Evolutionary conservation across 2,329 filamentous ascomycete species (phyloP).

Genomic region (Alternaria ventricosa): DNA sequence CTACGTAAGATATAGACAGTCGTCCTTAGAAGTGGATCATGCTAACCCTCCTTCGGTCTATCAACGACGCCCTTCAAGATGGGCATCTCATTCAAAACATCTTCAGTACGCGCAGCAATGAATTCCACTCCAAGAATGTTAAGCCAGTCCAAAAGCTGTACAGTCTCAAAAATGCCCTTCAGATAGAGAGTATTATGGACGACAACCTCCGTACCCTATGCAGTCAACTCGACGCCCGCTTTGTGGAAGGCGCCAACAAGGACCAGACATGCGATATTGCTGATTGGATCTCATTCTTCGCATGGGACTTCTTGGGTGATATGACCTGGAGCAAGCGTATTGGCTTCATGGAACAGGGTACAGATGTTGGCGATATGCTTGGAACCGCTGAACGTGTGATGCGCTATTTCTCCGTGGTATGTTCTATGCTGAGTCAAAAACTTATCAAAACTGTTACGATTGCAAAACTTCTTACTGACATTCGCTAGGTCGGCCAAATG

Average conservation of each 20-base stretch:
- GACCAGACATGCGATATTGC: conserved; percentile 40
- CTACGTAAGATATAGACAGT: conserved; percentile 21
- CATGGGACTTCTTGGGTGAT: conserved; percentile 47
- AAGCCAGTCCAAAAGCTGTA: conserved; percentile 42
- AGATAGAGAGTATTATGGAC: conserved; percentile 39
- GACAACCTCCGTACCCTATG: conserved; percentile 30
- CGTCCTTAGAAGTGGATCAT: not conserved
- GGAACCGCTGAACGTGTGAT: conserved; percentile 46
- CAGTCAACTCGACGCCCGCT: conserved; percentile 33
- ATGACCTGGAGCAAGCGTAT: conserved; percentile 52
- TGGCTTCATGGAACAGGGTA: conserved; percentile 52
- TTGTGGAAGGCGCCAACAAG: conserved; percentile 30
- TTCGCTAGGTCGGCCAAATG: conserved; percentile 34
- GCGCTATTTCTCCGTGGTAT: conserved; percentile 35
- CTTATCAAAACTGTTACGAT: not conserved
- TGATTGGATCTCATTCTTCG: conserved; percentile 43
- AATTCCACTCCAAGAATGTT: conserved; percentile 31
- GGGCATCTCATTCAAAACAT: conserved; percentile 40
- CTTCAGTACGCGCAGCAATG: conserved; percentile 43
- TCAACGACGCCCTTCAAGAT: conserved; percentile 44
- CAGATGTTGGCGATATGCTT: conserved; percentile 47
- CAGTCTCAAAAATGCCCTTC: conserved; percentile 29
- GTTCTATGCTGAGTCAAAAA: not conserved
- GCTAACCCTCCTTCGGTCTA: conserved; percentile 2
- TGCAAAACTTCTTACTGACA: conserved; percentile 2